Base-by-base conservation (phyloP, 495 filamentous ascomycete species). In the Hyaloscypha variabilis region DNA sequence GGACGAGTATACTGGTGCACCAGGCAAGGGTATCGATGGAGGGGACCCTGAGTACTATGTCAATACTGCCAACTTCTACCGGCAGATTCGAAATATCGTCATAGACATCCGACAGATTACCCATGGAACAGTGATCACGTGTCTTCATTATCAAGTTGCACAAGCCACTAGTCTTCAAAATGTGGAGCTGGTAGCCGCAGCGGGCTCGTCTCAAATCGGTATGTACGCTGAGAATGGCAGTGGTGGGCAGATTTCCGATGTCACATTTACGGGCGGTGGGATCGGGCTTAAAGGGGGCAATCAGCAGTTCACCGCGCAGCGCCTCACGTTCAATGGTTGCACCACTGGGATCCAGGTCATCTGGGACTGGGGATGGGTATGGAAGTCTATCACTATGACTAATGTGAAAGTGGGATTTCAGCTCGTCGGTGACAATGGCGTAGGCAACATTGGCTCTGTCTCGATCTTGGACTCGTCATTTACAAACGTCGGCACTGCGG, bases 141-240 rank as follows among this genome's bases (percentile, higher is more conserved):
- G 86, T 76, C 86, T 92, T 55, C 89, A 92, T 71, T 91, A 88
- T 85, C 89, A 92, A 68, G 88, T 91, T 3, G 88, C 85, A 42
- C 89, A 92, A 66, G 89, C 89, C 4, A 91, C 90, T 5, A 88
- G 83, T 62, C 71, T 89, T 57, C 87, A 90, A 72, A 90, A 89
- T 72, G 83, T 90, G 55, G 78, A 82, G 25, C 46, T 78, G 23
- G 68, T 72, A 21, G 81, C 79, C 51, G 73, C 87, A 90, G 69
- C 77, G 84, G 51, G 75, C 24, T 39, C 46, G 10, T 26, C 26
- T 61, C 50, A 61, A 46, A 31, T 63, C 36, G 89, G 87, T 70
- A 84, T 91, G 66, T 90, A 56, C 79, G 88, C 89, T 83, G 89
- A 92, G 73, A 91, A 91, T 65, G 89, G 90, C 53, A 88, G 84